Evolutionary conservation across 176 grass and related monocot species (phyloP), one percentile per base, ranked within the genome.

Genomic region (Dactylis glomerata): DNA sequence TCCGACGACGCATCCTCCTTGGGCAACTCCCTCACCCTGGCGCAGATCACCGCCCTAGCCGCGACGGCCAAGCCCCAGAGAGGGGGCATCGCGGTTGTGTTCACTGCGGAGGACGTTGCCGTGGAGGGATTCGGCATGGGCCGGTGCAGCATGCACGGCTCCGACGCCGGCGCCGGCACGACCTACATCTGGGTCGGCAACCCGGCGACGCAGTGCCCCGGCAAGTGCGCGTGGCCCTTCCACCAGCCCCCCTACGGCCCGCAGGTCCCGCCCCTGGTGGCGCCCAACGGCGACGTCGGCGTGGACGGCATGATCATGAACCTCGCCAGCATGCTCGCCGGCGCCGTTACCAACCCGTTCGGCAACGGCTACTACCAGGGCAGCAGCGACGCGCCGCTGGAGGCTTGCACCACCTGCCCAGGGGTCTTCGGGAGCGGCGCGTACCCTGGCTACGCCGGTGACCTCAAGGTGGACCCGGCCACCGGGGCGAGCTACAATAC

Each of bases 201-300:
- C 85, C 40, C 93, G 17, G 85, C 51, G 8, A 68, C 57, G 28
- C 96, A 98, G 69, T 95, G 91, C 83, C 93, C 93, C 1, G 93
- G 93, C 47, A 34, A 94, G 68, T 94, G 93, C 30, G 93, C 96
- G 19, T 92, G 96, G 89, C 93, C 93, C 15, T 92, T 96, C 88
- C 93, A 98, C 68, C 96, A 92, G 78, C 96, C 93, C 0, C 2
- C 23, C 9, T 92, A 96, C 65, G 91, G 93, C 0, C 93, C 96
- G 0, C 95, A 94, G 83, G 56, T 20, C 32, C 45, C 93, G 30
- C 86, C 93, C 1, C 85, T 96, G 4, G 50, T 70, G 26, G 69
- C 91, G 6, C 96, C 96, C 14, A 96, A 92, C 15, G 93, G 87
- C 49, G 96, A 96, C 77, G 75, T 91, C 16, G 93, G 86, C 19